Base-by-base conservation (phyloP, 2,329 filamentous ascomycete genomes). In the Pyrenochaeta sp. region DNA sequence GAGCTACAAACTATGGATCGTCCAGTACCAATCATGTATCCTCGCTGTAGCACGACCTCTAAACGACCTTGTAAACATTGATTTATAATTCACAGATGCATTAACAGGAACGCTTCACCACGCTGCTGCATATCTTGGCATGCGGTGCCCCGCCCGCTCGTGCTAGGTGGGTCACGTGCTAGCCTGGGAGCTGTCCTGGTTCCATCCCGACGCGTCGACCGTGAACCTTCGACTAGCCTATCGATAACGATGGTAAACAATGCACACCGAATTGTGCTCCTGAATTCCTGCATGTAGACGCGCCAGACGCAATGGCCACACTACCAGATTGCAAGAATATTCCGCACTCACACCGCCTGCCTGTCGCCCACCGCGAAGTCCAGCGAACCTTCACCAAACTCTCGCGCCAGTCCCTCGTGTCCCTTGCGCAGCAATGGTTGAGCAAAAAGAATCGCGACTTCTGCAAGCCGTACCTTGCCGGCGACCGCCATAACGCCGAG, bases 341-440 rank as follows among this genome's bases (percentile, higher is more conserved):
- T 35, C 81, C 86, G n/a, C 86, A 88, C 36, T 80, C 82, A 19
- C 78, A 90, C 53, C 85, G 85, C 58, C 80, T 93, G 61, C 81
- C 85, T 44, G 77, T 87, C 7, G 76, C 81, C 45, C 87, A 86
- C 63, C 75, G 81, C 31, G 77, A 84, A 20, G 81, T 90, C 35
- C 68, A 81, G 53, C 90, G 88, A 68, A 78, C 81, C 27, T 78
- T 96, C 35, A 80, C 77, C 48, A 86, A 85, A 41, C 79, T 95
- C 13, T 87, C 89, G 2, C 85, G 90, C 36, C 75, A 85, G 32
- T 84, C 88, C 0, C 80, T 96, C 15, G 73, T 94, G 18, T 82
- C 84, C 0, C 79, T 96, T 7, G 87, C 82, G 1, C 78, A 91
- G 15, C 81, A 87, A 73, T 96, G 90, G 90, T 83, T 95, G 3